Evolutionary conservation across 495 filamentous ascomycete genomes (phyloP), one percentile per base, ranked within the genome.

Genomic region (Neurospora tetraspora): DNA sequence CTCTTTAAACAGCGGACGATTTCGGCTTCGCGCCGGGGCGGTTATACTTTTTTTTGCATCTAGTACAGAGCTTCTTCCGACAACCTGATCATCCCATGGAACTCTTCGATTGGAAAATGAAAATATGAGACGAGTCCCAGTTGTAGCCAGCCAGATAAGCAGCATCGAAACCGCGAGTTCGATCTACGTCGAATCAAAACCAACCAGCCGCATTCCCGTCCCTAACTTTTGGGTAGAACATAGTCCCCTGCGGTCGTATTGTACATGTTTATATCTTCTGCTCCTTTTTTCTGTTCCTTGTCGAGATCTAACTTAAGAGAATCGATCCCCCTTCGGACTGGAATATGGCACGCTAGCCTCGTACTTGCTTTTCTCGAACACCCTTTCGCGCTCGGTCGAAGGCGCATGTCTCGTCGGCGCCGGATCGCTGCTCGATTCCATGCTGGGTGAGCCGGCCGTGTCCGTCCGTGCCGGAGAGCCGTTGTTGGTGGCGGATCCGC

Each of bases 281-380:
- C 42, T 16, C 14, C 5, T 9, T 43, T 39, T 20, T 65, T 2
- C 31, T 20, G 6, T 8, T 69, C 11, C 36, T 34, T 65, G 12
- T 31, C 23, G 53, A 65, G 7, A 1, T 65, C 14, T 14, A 14
- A 31, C 23, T 81, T 75, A 86, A 10, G 84, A 86, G 80, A 99
- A 93, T 71, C 96, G 87, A 84, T 98, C 94, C 7, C 96, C 96
- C 76, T 91, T 92, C 69, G 85, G 88, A 77, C 91, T 89, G 73
- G 86, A 81, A 81, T 87, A 98, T 72, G 93, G 92, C 40, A 72
- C 78, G 87, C 85, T 73, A 84, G 85, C 71, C 82, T 98, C 93
- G 82, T 97, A 98, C 83, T 97, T 97, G 80, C 93, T 92, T 83
- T 94, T 94, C 80, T 94, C 92, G 42, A 88, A 73, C 40, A 94